A percentile compares a stretch with the other conserved stretches of the same genome.
Conservation (phyloP, 345 rosid species). For the Salix brachista region DNA sequence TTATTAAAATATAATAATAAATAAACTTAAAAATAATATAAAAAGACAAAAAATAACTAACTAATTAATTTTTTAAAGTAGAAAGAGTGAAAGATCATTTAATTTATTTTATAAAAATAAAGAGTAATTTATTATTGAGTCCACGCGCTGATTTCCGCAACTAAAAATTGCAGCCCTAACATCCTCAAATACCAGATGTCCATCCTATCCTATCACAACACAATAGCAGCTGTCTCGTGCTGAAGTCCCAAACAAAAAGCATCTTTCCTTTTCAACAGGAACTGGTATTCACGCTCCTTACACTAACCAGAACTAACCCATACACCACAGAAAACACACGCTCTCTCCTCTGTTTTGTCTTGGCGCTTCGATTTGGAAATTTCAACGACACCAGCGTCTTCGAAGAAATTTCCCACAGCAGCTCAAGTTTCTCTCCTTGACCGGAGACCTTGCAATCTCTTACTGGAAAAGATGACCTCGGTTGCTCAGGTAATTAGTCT, state of each 20-base stretch:
- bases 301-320: neutral
- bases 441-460: neutral
- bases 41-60: too few species aligned
- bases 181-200: neutral
- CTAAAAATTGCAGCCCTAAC: neutral
- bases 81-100: too few species aligned
- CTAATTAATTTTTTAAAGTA: too few species aligned
- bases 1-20: too few species aligned
- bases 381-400: neutral
- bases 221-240: too few species aligned
- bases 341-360: neutral
- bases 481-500: conserved; percentile 49
- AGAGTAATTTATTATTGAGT: neutral
- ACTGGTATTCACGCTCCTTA: neutral
- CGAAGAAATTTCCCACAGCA: neutral
- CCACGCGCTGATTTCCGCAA: neutral
- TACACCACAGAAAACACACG: neutral
- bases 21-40: too few species aligned
- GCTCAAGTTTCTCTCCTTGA: neutral
- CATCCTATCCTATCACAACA: too few species aligned
- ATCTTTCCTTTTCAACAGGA: neutral
- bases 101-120: too few species aligned
- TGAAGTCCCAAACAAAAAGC: neutral
- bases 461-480: conserved; percentile 46
- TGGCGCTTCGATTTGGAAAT: neutral